Percentiles rank a stretch among this genome's conserved stretches.
phyloP scores from a whole-genome alignment of 768 basidiomycete species.

The Suillus placidus region DNA sequence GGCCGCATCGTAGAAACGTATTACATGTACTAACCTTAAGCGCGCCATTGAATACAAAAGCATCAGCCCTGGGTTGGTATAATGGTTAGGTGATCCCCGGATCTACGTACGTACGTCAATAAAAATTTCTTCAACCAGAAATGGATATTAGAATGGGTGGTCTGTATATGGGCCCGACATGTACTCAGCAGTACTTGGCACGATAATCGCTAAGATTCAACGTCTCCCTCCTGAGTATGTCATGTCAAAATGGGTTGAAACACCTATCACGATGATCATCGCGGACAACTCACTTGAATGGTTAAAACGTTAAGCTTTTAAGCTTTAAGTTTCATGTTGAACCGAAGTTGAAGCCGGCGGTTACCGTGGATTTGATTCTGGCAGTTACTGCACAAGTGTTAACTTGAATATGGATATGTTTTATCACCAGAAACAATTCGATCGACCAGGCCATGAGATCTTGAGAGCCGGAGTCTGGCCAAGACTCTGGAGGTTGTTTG shows the following conservation, averaged over 20 bases:
- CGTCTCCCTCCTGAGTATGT: neutral
- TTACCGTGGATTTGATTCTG: no score
- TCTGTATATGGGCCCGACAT: neutral
- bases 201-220: neutral
- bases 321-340: no score
- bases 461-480: no score
- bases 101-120: conserved; percentile 2
- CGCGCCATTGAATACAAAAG: conserved; percentile 3
- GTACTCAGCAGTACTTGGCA: neutral
- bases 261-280: neutral
- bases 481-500: no score
- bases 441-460: no score
- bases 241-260: neutral
- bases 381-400: no score
- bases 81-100: conserved; percentile 1
- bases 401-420: no score
- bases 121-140: neutral
- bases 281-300: no score
- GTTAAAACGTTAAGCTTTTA: no score
- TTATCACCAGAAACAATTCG: no score
- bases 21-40: conserved; percentile 6
- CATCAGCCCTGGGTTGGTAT: neutral
- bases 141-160: neutral
- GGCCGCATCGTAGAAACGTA: neutral
- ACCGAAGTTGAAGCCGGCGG: no score